A percentile compares a stretch with the other conserved stretches of the same genome.
Evolutionary conservation across 2,329 filamentous ascomycete species (phyloP).

Genomic region (Trichophyton mentagrophytes): DNA sequence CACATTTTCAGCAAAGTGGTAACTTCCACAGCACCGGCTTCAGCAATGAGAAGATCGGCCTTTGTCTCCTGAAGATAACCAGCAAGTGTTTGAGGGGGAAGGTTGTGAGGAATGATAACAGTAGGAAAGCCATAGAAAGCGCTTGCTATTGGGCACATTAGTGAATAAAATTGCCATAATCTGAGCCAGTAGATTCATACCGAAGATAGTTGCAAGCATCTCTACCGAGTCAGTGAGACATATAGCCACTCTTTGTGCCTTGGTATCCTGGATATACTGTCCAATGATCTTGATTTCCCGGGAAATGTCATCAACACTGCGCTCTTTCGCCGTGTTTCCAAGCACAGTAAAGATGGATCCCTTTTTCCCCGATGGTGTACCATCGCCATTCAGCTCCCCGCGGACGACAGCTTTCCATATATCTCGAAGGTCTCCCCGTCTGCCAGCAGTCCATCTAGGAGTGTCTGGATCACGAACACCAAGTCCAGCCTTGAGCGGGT

Average conservation of each 20-base stretch:
- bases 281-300: conserved; percentile 82
- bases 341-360: conserved; percentile 67
- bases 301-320: conserved; percentile 59
- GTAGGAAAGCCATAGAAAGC: conserved; percentile 78
- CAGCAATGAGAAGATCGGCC: conserved; percentile 70
- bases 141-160: conserved; percentile 46
- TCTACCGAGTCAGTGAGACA: conserved; percentile 92
- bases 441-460: conserved; percentile 70
- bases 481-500: conserved; percentile 62
- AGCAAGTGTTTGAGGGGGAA: conserved; percentile 55
- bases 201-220: conserved; percentile 66
- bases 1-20: conserved; percentile 57
- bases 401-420: conserved; percentile 66
- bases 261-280: conserved; percentile 57
- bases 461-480: conserved; percentile 70
- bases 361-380: conserved; percentile 45
- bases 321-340: conserved; percentile 62
- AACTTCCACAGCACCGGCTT: conserved; percentile 76
- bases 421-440: conserved; percentile 81
- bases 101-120: conserved; percentile 74
- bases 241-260: conserved; percentile 62
- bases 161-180: background rate
- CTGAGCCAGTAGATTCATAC: conserved; percentile 25
- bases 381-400: conserved; percentile 52
- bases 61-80: conserved; percentile 59